phyloP scores from a whole-genome alignment of 768 basidiomycete genomes.

The Amanita pallidorosea region DNA sequence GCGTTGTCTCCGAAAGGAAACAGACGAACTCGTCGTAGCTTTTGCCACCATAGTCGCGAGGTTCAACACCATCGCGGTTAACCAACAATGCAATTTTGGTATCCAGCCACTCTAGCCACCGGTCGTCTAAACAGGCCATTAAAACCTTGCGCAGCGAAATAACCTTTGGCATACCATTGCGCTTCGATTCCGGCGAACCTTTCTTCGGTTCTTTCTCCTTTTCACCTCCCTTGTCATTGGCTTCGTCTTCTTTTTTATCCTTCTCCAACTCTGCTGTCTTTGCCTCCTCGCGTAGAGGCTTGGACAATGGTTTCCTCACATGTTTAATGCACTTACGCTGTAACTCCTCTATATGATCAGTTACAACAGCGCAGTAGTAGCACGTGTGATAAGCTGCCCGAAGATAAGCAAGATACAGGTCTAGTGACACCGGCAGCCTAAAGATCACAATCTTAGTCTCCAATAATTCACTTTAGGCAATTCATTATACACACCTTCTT shows the following conservation, averaged over 20 bases:
- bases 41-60: constrained; percentile 83
- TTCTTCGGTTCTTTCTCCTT: constrained; percentile 21
- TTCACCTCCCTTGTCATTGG: constrained; percentile 25
- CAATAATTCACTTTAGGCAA: constrained; percentile 5
- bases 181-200: constrained; percentile 30
- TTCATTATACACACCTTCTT: constrained; percentile 49
- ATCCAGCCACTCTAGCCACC: constrained; percentile 87
- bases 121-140: constrained; percentile 46
- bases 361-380: constrained; percentile 94
- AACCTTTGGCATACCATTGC: constrained; percentile 44
- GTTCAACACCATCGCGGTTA: constrained; percentile 70
- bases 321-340: constrained; percentile 93
- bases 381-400: constrained; percentile 89
- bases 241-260: constrained; percentile 31
- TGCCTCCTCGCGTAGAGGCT: constrained; percentile 48
- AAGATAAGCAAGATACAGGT: constrained; percentile 89
- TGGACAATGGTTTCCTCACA: constrained; percentile 65
- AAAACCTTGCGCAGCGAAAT: constrained; percentile 7
- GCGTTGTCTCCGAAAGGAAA: not conserved
- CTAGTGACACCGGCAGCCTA: constrained; percentile 77
- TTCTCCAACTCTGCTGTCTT: constrained; percentile 47
- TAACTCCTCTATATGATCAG: constrained; percentile 91
- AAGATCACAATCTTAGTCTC: constrained; percentile 13
- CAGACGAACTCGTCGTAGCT: constrained; percentile 69
- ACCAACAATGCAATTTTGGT: constrained; percentile 75